Base-by-base conservation (phyloP, 768 basidiomycete genomes). In the Leccinum ochraceum region DNA sequence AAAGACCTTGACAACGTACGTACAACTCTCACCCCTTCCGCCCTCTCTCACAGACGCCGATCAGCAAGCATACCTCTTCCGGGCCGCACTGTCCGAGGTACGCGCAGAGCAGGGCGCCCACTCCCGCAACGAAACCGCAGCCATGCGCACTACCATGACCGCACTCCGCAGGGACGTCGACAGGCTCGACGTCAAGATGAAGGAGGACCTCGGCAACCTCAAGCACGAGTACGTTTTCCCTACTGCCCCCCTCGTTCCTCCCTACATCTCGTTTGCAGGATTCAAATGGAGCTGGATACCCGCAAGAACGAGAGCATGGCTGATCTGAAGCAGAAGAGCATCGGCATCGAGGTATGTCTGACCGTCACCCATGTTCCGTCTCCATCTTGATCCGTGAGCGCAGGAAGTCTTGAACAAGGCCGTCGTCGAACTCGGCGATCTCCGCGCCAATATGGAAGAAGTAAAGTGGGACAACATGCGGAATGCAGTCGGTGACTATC, bases 251-350 rank as follows among this genome's bases (percentile, higher is more conserved):
- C 37, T 32, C 39, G n/a, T 37, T 24, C n/a, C 7, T 54, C 17
- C n/a, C 34, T 34, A 55, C 42, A 16, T 30, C 14, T 54, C 50
- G 4, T 17, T 11, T 17, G 9, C 61, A 97, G 95, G 69, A 92
- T 95, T 54, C 95, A 98, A 74, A 94, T 98, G 87, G 97, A 99
- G 58, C 81, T 98, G 61, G 94, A 96, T 68, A 94, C 87, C 63
- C 83, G 96, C 59, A 98, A 95, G 79, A 93, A 90, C 65, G 97
- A 98, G 71, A 84, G 88, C 14, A 89, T 87, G 69, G 81, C 87
- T 1, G 95, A 98, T 55, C 69, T 92, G 60, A 96, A 95, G 75
- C 83, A 81, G 56, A 86, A 89, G 66, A 94, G 94, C 66, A 90
- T 98, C 61, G 77, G 79, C 37, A 93, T 96, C 42, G 92, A 94